Evolutionary conservation across 73 alveolate genomes (phyloP).

Genomic region (Paramecium sexaurelia): DNA sequence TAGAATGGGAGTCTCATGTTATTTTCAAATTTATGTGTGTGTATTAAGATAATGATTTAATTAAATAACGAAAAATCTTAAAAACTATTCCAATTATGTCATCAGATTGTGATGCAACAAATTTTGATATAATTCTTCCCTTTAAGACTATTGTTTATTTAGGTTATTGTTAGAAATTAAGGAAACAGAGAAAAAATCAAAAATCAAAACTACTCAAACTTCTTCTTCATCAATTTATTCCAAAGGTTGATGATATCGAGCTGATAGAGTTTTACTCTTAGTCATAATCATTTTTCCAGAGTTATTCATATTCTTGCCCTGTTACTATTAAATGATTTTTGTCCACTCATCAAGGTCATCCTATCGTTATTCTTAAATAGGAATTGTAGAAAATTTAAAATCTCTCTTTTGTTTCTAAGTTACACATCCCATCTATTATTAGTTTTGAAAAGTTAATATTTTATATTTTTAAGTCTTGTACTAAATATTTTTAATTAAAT

Average conservation of each 20-base stretch:
- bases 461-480: background rate
- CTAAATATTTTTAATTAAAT: background rate
- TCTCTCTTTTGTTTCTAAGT: background rate
- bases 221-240: slow-evolving; percentile 30
- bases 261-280: background rate
- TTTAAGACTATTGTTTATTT: background rate
- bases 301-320: background rate
- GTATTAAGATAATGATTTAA: background rate
- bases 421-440: background rate
- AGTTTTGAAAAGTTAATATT: background rate
- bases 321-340: background rate
- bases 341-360: slow-evolving; percentile 5
- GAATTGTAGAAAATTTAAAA: slow-evolving; percentile 12
- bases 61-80: background rate
- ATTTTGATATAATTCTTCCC: background rate
- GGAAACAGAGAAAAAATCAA: background rate
- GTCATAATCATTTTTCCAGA: background rate
- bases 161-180: background rate
- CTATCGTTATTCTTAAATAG: background rate
- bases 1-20: background rate
- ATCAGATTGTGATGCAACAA: background rate
- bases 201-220: background rate
- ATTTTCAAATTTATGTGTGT: background rate
- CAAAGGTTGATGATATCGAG: background rate
- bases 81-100: background rate